These are phyloP conservation scores for Colletotrichum sp. DNA, from an alignment of 2,329 filamentous ascomycete species.

Conservation along the genomic window DNA sequence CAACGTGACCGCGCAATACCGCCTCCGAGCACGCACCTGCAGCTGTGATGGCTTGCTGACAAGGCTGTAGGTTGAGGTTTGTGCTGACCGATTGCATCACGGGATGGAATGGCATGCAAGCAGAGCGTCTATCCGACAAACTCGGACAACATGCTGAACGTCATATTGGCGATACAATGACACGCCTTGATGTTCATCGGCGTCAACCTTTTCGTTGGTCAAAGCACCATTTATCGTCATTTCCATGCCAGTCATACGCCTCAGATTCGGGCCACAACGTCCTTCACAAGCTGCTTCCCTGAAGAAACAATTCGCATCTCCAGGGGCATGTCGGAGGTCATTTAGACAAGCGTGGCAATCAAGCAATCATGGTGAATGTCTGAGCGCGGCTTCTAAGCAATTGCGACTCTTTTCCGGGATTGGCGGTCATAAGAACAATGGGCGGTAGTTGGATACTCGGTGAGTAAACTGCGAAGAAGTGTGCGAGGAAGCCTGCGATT, in stretches of 20 bases:
- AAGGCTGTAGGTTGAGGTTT: constrained; percentile 1
- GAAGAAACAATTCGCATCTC: background rate
- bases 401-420: background rate
- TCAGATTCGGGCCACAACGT: background rate
- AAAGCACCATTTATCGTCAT: background rate
- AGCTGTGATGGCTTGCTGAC: background rate
- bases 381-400: background rate
- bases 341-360: background rate
- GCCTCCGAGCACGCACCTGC: background rate
- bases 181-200: background rate
- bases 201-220: background rate
- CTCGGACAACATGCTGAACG: background rate
- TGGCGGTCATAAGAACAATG: background rate
- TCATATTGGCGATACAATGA: background rate
- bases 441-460: background rate
- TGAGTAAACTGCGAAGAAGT: background rate
- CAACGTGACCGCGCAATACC: constrained; percentile 1
- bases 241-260: background rate
- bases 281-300: background rate
- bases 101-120: background rate
- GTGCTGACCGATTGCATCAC: background rate
- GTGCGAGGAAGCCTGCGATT: background rate
- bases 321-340: background rate
- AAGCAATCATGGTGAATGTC: background rate
- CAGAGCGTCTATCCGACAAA: background rate